Conservation (phyloP, 2,329 filamentous ascomycete species). For the Cladorrhinum sp. region DNA sequence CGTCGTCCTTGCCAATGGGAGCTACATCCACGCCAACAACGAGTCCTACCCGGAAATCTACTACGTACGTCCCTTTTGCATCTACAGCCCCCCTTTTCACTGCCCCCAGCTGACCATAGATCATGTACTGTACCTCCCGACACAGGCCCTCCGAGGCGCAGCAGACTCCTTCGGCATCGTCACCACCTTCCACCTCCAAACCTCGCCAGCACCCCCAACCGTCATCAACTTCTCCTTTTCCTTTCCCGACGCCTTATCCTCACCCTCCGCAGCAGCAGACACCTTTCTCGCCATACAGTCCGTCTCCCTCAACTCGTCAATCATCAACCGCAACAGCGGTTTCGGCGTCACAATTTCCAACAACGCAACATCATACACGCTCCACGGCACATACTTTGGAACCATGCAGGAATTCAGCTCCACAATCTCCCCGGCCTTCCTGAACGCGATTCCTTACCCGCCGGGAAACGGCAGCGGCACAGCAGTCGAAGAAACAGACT, state of each 20-base stretch:
- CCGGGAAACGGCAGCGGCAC: background rate
- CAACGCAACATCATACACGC: constrained; percentile 24
- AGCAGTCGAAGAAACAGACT: constrained; percentile 25
- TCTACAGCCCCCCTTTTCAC: background rate
- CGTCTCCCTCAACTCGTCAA: constrained; percentile 33
- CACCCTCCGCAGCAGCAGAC: constrained; percentile 20
- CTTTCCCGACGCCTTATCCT: constrained; percentile 20
- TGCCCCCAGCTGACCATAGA: no score
- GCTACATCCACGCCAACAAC: constrained; percentile 18
- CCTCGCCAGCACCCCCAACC: constrained; percentile 31
- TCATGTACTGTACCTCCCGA: no score
- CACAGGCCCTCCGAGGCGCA: constrained; percentile 42
- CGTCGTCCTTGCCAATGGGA: constrained; percentile 41
- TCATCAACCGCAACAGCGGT: constrained; percentile 28
- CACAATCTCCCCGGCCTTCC: constrained; percentile 29
- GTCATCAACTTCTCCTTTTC: constrained; percentile 37
- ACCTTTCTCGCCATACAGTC: constrained; percentile 30
- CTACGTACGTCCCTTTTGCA: constrained; percentile 25
- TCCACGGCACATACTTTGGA: constrained; percentile 36
- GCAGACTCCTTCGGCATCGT: constrained; percentile 40
- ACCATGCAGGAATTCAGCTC: constrained; percentile 24
- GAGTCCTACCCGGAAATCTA: constrained; percentile 28
- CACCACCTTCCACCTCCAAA: constrained; percentile 36
- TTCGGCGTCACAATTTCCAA: constrained; percentile 32
- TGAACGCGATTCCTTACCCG: constrained; percentile 23